A percentile compares a stretch with the other conserved stretches of the same genome.
Conservation (phyloP, 441 rosid species). For the Pelargonium cotyledonis region DNA sequence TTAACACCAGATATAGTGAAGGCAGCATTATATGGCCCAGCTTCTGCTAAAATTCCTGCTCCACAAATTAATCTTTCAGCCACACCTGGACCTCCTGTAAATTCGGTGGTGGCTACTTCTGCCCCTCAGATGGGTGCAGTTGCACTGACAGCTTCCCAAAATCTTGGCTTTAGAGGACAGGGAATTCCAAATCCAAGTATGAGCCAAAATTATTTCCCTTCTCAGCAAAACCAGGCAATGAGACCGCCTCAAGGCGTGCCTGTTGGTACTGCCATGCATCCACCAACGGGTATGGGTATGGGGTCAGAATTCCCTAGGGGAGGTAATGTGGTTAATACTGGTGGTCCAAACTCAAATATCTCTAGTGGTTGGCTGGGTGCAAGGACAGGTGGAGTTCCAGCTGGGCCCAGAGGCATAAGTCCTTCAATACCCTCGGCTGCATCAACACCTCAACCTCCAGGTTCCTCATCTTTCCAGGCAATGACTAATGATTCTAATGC, state of each 20-base stretch:
- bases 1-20: slow-evolving; percentile 88
- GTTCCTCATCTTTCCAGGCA: slow-evolving; percentile 34
- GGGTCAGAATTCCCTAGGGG: slow-evolving; percentile 51
- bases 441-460: slow-evolving; percentile 36
- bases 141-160: slow-evolving; percentile 38
- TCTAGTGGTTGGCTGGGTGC: slow-evolving; percentile 54
- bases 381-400: slow-evolving; percentile 36
- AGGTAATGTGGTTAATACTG: slow-evolving; percentile 34
- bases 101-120: slow-evolving; percentile 31
- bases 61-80: slow-evolving; percentile 73
- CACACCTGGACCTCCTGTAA: slow-evolving; percentile 37
- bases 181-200: slow-evolving; percentile 45
- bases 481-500: slow-evolving; percentile 43
- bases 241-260: slow-evolving; percentile 43
- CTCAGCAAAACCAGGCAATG: slow-evolving; percentile 47
- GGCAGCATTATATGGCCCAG: slow-evolving; percentile 85
- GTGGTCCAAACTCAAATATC: slow-evolving; percentile 37
- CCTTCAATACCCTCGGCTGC: slow-evolving; percentile 33
- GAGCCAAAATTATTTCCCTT: slow-evolving; percentile 43
- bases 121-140: slow-evolving; percentile 35
- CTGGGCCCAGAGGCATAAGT: slow-evolving; percentile 38
- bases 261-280: slow-evolving; percentile 38
- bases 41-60: slow-evolving; percentile 88
- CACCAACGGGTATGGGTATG: slow-evolving; percentile 25
- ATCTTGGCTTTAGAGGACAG: slow-evolving; percentile 52